Evolutionary conservation across 2,329 filamentous ascomycete species (phyloP).

Genomic region (Thielaviopsis ethacetica): DNA sequence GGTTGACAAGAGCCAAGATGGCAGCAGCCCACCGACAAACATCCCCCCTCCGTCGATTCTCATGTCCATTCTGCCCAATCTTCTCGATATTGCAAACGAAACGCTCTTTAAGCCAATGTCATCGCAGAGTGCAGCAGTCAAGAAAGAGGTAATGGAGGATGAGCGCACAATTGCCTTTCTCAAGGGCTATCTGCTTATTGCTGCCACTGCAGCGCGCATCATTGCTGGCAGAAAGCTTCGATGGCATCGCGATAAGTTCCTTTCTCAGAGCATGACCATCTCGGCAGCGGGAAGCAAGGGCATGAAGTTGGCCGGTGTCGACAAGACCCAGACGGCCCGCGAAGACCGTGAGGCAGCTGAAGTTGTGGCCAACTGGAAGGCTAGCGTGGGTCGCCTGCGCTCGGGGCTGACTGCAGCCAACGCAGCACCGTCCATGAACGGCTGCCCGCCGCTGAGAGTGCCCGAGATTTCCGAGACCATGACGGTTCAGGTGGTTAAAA

Average conservation of each 20-base stretch:
- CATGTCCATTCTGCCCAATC: conserved; percentile 55
- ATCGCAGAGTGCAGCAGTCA: conserved; percentile 38
- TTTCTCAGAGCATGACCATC: conserved; percentile 81
- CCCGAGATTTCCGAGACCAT: conserved; percentile 59
- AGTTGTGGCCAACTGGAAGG: conserved; percentile 57
- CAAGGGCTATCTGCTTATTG: conserved; percentile 44
- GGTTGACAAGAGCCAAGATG: conserved; percentile 1
- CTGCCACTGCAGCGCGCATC: conserved; percentile 57
- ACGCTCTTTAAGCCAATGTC: conserved; percentile 50
- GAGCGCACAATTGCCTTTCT: conserved; percentile 47
- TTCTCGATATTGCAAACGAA: conserved; percentile 50
- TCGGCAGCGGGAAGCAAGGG: conserved; percentile 59
- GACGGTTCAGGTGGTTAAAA: conserved; percentile 50
- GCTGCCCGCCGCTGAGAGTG: conserved; percentile 31
- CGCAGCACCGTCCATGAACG: conserved; percentile 30
- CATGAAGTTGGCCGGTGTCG: conserved; percentile 82
- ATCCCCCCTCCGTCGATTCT: conserved; percentile 78
- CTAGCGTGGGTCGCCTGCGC: conserved; percentile 57
- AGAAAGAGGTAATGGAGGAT: conserved; percentile 47
- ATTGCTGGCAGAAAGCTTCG: conserved; percentile 71
- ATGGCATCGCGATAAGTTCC: conserved; percentile 77
- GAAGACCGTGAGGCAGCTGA: conserved; percentile 78
- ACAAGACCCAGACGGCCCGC: conserved; percentile 64
- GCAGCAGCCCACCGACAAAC: conserved; percentile 54
- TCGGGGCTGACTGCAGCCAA: conserved; percentile 55